These are phyloP conservation scores for Colletotrichum echinochloae DNA, from an alignment of 2,329 filamentous ascomycete genomes.

Conservation along the genomic window DNA sequence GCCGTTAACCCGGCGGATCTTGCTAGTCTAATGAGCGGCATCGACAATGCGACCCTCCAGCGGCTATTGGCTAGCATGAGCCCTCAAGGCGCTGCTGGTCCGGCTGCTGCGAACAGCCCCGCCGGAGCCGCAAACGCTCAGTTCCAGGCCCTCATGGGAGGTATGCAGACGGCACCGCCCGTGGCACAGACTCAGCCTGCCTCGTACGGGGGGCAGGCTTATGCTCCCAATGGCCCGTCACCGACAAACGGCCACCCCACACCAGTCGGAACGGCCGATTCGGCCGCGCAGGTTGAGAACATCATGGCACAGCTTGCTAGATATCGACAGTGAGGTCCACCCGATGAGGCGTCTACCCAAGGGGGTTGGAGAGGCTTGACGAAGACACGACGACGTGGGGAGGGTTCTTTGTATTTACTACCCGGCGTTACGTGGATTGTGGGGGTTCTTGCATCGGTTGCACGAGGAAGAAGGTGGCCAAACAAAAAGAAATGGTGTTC, in stretches of 20 bases:
- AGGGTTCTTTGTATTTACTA: conserved; percentile 26
- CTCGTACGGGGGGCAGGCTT: conserved; percentile 48
- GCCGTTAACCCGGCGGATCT: conserved; percentile 61
- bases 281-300: conserved; percentile 72
- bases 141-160: conserved; percentile 59
- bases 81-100: conserved; percentile 41
- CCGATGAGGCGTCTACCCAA: not conserved
- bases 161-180: conserved; percentile 47
- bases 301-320: conserved; percentile 80
- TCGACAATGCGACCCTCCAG: conserved; percentile 79
- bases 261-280: conserved; percentile 45
- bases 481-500: conserved; percentile 10
- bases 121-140: conserved; percentile 47
- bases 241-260: conserved; percentile 44
- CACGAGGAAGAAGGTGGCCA: conserved; percentile 5
- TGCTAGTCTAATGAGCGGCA: conserved; percentile 72
- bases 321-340: conserved; percentile 64
- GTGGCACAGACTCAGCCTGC: conserved; percentile 43
- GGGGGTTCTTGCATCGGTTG: conserved; percentile 4
- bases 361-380: conserved; percentile 3
- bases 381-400: conserved; percentile 32
- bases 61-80: conserved; percentile 69
- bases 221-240: conserved; percentile 43
- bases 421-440: conserved; percentile 24
- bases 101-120: conserved; percentile 34